phyloP scores from a whole-genome alignment of 1,284 basidiomycete species.

The Cryptococcus sp. region DNA sequence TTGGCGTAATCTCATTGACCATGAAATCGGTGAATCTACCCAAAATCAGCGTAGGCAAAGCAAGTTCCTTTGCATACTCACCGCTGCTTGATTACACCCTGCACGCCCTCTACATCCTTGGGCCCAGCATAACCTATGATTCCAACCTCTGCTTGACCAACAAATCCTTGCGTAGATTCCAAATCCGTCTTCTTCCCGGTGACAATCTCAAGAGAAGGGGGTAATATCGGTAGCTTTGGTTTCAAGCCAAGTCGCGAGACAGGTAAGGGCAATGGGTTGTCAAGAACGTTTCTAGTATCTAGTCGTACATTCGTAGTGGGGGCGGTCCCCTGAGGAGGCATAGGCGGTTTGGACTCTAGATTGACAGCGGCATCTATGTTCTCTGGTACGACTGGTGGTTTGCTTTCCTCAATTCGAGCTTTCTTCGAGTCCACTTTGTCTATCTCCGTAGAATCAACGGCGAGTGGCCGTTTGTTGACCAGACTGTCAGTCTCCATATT shows the following conservation, averaged over 20 bases:
- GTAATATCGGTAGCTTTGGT: conserved; percentile 29
- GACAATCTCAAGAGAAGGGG: conserved; percentile 32
- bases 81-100: conserved; percentile 94
- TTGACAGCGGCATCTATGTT: too few relatives aligned
- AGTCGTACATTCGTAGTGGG: too few relatives aligned
- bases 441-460: background rate
- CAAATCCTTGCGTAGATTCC: conserved; percentile 34
- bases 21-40: conserved; percentile 88
- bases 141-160: conserved; percentile 79
- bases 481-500: background rate
- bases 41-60: conserved; percentile 1
- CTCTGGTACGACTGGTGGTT: background rate
- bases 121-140: conserved; percentile 80
- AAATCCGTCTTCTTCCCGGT: conserved; percentile 31
- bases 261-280: conserved; percentile 13
- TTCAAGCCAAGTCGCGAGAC: conserved; percentile 37
- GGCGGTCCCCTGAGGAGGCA: too few relatives aligned
- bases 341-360: too few relatives aligned
- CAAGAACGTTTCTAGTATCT: background rate
- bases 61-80: conserved; percentile 42
- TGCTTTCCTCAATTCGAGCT: background rate
- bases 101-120: conserved; percentile 61
- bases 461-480: background rate
- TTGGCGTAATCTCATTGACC: conserved; percentile 79
- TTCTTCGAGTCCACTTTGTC: background rate